Percentiles rank a stretch among this genome's conserved stretches.
phyloP scores from a whole-genome alignment of 2,329 filamentous ascomycete species.

The Metarhizium guizhouense region DNA sequence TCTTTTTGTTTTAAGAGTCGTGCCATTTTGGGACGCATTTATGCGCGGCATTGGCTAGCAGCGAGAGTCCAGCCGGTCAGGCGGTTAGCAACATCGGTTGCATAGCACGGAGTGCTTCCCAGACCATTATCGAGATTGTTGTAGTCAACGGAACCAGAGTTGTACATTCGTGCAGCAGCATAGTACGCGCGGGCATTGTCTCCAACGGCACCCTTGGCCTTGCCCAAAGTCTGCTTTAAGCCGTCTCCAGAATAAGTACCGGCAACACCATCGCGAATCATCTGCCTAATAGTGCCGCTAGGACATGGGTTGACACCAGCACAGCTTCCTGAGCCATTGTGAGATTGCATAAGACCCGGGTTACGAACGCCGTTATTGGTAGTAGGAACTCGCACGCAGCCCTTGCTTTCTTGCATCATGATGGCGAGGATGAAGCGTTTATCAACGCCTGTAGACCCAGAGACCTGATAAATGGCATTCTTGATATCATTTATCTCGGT shows the following conservation, averaged over 20 bases:
- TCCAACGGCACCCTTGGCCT: constrained; percentile 9
- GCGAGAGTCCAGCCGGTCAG: background rate
- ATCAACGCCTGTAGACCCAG: constrained; percentile 21
- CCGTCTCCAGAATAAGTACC: constrained; percentile 33
- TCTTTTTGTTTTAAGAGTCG: background rate
- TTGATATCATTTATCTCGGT: constrained; percentile 13
- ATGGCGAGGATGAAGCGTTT: constrained; percentile 32
- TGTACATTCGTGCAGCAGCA: constrained; percentile 38
- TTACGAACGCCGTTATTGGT: constrained; percentile 32
- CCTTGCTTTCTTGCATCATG: constrained; percentile 34
- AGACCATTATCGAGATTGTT: constrained; percentile 27
- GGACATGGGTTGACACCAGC: constrained; percentile 22
- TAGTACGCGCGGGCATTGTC: constrained; percentile 23
- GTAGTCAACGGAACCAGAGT: constrained; percentile 30
- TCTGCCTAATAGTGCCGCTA: constrained; percentile 15
- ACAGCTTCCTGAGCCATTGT: constrained; percentile 27
- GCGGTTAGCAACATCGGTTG: constrained; percentile 35
- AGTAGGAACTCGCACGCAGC: constrained; percentile 32
- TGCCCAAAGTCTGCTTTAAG: constrained; percentile 26
- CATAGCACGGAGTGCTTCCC: constrained; percentile 39
- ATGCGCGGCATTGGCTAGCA: background rate
- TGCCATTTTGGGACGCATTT: background rate
- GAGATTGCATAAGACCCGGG: constrained; percentile 32
- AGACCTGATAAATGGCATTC: constrained; percentile 22
- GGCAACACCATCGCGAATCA: constrained; percentile 29